Conservation (phyloP, 2,329 filamentous ascomycete genomes). For the Chrysoporthe austroafricana region DNA sequence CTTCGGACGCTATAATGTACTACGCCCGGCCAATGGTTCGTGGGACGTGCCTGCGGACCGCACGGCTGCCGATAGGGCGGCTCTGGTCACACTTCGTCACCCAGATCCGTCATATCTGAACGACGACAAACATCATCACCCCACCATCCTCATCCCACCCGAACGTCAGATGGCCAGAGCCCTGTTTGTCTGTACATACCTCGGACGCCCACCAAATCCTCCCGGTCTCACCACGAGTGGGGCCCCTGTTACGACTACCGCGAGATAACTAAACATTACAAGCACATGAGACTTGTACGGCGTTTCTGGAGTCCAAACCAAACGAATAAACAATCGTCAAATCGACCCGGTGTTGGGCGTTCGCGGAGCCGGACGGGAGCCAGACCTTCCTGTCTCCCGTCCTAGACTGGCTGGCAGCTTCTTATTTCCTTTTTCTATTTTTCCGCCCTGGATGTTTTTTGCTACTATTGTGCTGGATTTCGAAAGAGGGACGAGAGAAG, state of each 20-base stretch:
- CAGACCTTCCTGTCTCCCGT: background rate
- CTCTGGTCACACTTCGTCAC: background rate
- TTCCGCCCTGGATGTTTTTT: background rate
- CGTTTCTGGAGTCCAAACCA: slow-evolving; percentile 11
- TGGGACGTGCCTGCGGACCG: background rate
- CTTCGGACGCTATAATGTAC: slow-evolving; percentile 6
- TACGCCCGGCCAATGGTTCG: background rate
- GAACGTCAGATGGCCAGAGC: slow-evolving; percentile 19
- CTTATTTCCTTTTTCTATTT: background rate
- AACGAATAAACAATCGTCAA: slow-evolving; percentile 13
- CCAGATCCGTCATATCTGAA: background rate
- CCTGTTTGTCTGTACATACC: slow-evolving; percentile 24
- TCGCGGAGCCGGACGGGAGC: slow-evolving; percentile 3
- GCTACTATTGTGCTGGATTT: background rate
- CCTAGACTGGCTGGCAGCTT: background rate
- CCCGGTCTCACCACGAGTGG: background rate
- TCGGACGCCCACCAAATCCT: background rate
- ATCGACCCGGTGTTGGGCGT: slow-evolving; percentile 9
- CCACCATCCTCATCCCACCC: background rate
- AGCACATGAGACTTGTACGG: slow-evolving; percentile 8
- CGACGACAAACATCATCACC: background rate
- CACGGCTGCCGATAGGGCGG: background rate
- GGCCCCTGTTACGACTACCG: background rate
- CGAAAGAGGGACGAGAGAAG: background rate
- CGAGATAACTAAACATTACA: background rate